Evolutionary conservation across 495 filamentous ascomycete genomes (phyloP), one percentile per base, ranked within the genome.

Genomic region (Bacidia rubella): DNA sequence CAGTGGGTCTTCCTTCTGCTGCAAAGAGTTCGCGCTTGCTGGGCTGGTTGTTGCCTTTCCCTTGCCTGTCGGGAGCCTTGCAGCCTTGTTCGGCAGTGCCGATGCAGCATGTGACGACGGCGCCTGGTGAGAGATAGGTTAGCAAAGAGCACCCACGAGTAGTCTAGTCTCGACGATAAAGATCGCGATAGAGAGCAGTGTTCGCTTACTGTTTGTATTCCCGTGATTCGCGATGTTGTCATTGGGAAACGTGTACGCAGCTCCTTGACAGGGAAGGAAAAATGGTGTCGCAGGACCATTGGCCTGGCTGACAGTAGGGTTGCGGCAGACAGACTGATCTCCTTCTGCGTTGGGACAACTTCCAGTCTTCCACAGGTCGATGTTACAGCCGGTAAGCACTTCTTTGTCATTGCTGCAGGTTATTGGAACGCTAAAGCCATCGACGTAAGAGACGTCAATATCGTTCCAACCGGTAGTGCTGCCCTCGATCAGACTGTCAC

Each of bases 61-160:
- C 54, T 35, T 56, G 54, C 23, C 42, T 26, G 0, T 27, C 29
- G 27, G 54, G 54, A 3, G 54, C 54, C 12, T 46, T 25, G 49
- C 54, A 56, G 9, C 54, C 54, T 20, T 46, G 41, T 1, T 51
- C 54, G 9, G 59, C 69, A 51, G 65, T 56, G 11, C 62, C 62
- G 44, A 65, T 52, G 49, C 62, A 65, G 54, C 62, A 63, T 35
- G 55, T 52, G 11, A 63, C n/a, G n/a, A n/a, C n/a, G n/a, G n/a
- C n/a, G n/a, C n/a, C n/a, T n/a, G n/a, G n/a, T n/a, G n/a, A n/a
- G n/a, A n/a, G n/a, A n/a, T n/a, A n/a, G n/a, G n/a, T n/a, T n/a
- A n/a, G n/a, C n/a, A n/a, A n/a, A n/a, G n/a, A n/a, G n/a, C n/a
- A n/a, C n/a, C n/a, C n/a, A n/a, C n/a, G n/a, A n/a, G n/a, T n/a